These are phyloP conservation scores for Conoideocrella luteorostrata DNA, from an alignment of 2,329 filamentous ascomycete species.

Conservation along the genomic window DNA sequence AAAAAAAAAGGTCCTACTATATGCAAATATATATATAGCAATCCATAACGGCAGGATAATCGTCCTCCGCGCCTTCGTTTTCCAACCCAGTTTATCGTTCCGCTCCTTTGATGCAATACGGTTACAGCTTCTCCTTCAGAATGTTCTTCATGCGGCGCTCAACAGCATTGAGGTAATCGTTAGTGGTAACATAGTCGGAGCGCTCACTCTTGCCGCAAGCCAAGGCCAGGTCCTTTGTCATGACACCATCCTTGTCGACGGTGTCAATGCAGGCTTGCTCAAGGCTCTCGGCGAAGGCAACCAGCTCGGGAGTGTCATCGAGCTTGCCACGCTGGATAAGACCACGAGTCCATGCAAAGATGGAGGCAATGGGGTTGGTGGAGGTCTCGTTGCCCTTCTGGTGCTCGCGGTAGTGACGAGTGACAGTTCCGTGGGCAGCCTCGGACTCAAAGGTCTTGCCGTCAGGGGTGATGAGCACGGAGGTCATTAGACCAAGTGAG, in stretches of 20 bases:
- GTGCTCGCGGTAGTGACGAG: slow-evolving; percentile 96
- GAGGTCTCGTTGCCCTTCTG: slow-evolving; percentile 97
- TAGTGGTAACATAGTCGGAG: slow-evolving; percentile 83
- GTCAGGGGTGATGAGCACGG: slow-evolving; percentile 91
- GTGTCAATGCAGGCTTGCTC: slow-evolving; percentile 93
- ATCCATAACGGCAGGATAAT: not conserved
- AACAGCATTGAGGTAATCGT: slow-evolving; percentile 86
- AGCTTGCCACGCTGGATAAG: slow-evolving; percentile 88
- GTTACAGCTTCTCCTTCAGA: slow-evolving; percentile 70
- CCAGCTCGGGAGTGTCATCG: slow-evolving; percentile 85
- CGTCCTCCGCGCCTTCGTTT: not conserved
- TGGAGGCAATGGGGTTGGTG: slow-evolving; percentile 97
- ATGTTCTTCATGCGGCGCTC: slow-evolving; percentile 80
- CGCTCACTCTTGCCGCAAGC: slow-evolving; percentile 83
- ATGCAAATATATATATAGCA: slow-evolving; percentile 1
- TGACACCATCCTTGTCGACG: slow-evolving; percentile 88
- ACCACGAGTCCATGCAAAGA: slow-evolving; percentile 98
- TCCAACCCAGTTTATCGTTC: not conserved
- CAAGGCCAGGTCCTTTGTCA: slow-evolving; percentile 99
- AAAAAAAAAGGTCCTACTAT: not conserved
- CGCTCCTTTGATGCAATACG: not conserved
- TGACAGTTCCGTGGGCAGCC: slow-evolving; percentile 96
- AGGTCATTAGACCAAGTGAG: slow-evolving; percentile 97
- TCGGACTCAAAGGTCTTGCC: slow-evolving; percentile 97
- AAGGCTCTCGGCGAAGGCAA: slow-evolving; percentile 83